Conservation (phyloP, 768 basidiomycete genomes). For the Leucocoprinus birnbaumii region DNA sequence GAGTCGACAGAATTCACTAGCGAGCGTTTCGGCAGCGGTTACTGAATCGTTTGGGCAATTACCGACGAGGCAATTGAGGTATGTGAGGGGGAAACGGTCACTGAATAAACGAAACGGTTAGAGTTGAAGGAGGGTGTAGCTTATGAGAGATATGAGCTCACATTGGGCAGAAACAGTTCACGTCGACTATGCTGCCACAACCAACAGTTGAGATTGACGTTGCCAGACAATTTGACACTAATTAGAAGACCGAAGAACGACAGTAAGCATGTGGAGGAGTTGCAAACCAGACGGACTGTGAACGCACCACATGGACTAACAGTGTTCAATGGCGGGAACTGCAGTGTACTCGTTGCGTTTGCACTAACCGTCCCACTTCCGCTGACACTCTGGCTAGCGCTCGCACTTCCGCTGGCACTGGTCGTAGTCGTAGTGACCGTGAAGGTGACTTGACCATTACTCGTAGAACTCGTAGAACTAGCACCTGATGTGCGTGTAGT, state of each 20-base stretch:
- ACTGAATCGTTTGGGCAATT: constrained; percentile 34
- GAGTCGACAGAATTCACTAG: constrained; percentile 45
- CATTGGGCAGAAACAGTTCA: constrained; percentile 48
- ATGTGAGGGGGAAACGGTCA: constrained; percentile 30
- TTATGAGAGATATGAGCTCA: constrained; percentile 16
- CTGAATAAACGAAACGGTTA: constrained; percentile 15
- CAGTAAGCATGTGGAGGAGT: too few species aligned
- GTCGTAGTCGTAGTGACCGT: background rate
- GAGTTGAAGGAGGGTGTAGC: background rate
- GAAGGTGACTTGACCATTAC: background rate
- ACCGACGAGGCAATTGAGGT: constrained; percentile 34
- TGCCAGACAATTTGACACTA: constrained; percentile 45
- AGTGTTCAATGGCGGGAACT: constrained; percentile 35
- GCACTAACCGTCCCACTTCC: constrained; percentile 13
- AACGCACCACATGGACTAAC: constrained; percentile 37
- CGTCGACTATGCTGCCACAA: constrained; percentile 42
- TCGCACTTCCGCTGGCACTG: constrained; percentile 4
- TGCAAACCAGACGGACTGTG: background rate
- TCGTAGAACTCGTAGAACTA: background rate
- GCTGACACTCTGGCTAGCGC: background rate
- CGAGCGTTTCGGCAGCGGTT: constrained; percentile 36
- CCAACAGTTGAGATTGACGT: constrained; percentile 32
- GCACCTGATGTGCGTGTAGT: background rate
- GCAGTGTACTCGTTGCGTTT: constrained; percentile 27
- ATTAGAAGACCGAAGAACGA: too few species aligned